Base-by-base conservation (phyloP, 2,329 filamentous ascomycete genomes). In the Exophiala xenobiotica region DNA sequence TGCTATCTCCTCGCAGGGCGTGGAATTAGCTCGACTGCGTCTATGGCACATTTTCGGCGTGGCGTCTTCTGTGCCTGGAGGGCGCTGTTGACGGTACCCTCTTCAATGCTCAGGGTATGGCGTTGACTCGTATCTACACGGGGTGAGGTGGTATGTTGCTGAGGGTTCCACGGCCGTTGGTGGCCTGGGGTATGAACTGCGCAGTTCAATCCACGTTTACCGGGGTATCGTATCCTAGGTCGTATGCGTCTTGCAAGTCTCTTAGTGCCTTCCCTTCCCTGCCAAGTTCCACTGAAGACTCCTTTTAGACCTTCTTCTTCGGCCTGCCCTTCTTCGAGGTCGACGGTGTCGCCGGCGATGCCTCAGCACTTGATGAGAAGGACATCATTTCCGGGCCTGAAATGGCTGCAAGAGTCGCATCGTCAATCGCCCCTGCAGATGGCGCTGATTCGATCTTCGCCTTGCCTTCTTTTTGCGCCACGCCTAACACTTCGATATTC, bases 401-500 rank as follows among this genome's bases (percentile, higher is more conserved):
- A 16, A 35, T 35, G 31, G 38, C 38, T 12, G 19, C 19, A 6
- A 40, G 38, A 8, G 38, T 40, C 7, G 38, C 44, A 27, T 29
- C 47, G 33, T 43, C 42, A 7, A 43, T 40, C 4, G 27, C 24
- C 7, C 24, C 23, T 3, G 42, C 37, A 20, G 46, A 33, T 20
- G 46, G n/a, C 20, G 42, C 14, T 41, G 49, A 41, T 14, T 44
- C 22, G 20, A 20, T 33, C 3, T 7, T 47, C 12, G 46, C 11
- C n/a, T 55, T 29, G 9, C 51, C 41, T 39, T 54, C 47, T 46
- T 39, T 45, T 27, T 61, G 78, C 19, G 76, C 78, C 27, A 76
- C 70, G 38, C 75, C 74, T 54, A 85, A 67, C 6, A 79, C 67
- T 20, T 79, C 76, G 27, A 85, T 70, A 60, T 80, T 80, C 27